Conservation (phyloP, 345 rosid genomes). For the Noccaea caerulescens region DNA sequence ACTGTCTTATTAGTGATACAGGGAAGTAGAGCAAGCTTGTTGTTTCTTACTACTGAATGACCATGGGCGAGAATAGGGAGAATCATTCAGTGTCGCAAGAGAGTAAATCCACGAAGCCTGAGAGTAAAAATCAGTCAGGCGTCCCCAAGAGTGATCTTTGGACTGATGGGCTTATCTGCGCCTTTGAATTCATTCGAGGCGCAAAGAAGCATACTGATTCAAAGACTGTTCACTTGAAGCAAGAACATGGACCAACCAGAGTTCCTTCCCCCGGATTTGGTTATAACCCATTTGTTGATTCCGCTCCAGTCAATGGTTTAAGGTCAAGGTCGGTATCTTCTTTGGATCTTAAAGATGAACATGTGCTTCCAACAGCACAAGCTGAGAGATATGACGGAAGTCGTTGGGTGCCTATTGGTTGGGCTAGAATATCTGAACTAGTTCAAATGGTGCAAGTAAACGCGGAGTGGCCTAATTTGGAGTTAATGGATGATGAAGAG, state of each 20-base stretch:
- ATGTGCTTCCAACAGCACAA: conserved; percentile 45
- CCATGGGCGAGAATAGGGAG: conserved; percentile 25
- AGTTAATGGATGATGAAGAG: conserved; percentile 58
- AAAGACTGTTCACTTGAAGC: conserved; percentile 27
- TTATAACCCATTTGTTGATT: conserved; percentile 42
- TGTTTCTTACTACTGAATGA: background rate
- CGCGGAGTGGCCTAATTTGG: conserved; percentile 64
- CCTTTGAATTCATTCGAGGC: conserved; percentile 73
- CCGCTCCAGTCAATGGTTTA: conserved; percentile 32
- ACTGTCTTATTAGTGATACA: background rate
- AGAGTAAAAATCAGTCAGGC: conserved; percentile 31
- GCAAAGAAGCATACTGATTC: conserved; percentile 41
- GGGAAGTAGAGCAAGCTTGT: conserved; percentile 11
- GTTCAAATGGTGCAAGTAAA: conserved; percentile 68
- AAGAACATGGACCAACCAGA: conserved; percentile 43
- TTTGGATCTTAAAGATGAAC: conserved; percentile 48
- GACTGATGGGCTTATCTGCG: conserved; percentile 90
- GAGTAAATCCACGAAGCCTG: conserved; percentile 35
- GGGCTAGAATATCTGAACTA: conserved; percentile 83
- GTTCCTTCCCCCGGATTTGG: conserved; percentile 37
- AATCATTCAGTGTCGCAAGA: conserved; percentile 34
- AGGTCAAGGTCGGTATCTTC: conserved; percentile 45
- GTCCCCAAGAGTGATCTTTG: conserved; percentile 61
- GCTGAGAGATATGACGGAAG: conserved; percentile 60
- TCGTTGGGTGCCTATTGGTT: conserved; percentile 90